A percentile compares a stretch with the other conserved stretches of the same genome.
Evolutionary conservation across 345 rosid species (phyloP).

Genomic region (Salix caprea): DNA sequence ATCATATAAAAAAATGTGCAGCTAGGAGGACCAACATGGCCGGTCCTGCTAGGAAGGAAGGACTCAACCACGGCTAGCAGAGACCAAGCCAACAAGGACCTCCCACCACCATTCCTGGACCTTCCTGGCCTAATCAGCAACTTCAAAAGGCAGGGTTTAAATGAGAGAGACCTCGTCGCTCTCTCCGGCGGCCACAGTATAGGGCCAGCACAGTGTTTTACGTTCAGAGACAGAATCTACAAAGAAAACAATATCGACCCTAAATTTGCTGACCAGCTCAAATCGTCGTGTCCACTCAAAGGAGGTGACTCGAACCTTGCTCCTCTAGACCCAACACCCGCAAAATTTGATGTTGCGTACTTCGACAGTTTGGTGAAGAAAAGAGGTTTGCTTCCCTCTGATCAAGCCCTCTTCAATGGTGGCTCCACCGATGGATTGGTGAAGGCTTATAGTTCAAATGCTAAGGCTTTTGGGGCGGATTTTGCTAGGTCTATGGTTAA

Average conservation of each 20-base stretch:
- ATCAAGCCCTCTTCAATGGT: slow-evolving; percentile 43
- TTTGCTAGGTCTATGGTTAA: slow-evolving; percentile 43
- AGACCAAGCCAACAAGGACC: slow-evolving; percentile 17
- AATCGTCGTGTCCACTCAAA: slow-evolving; percentile 21
- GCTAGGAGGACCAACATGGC: slow-evolving; percentile 54
- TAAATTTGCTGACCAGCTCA: slow-evolving; percentile 24
- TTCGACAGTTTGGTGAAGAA: slow-evolving; percentile 25
- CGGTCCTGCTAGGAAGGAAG: slow-evolving; percentile 50
- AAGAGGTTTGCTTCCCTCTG: slow-evolving; percentile 44
- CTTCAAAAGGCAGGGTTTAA: slow-evolving; percentile 43
- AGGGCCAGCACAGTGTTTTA: slow-evolving; percentile 33
- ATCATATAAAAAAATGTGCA: slow-evolving; percentile 6
- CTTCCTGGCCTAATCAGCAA: slow-evolving; percentile 28
- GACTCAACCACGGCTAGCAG: slow-evolving; percentile 46
- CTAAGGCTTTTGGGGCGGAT: slow-evolving; percentile 26
- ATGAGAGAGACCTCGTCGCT: slow-evolving; percentile 40
- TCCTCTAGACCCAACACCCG: slow-evolving; percentile 32
- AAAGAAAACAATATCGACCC: slow-evolving; percentile 34
- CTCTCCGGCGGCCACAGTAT: slow-evolving; percentile 54
- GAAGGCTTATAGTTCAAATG: slow-evolving; percentile 19
- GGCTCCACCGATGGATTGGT: slow-evolving; percentile 36
- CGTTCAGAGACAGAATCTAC: slow-evolving; percentile 31
- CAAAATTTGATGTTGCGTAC: slow-evolving; percentile 33
- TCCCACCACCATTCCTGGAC: slow-evolving; percentile 37
- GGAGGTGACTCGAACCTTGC: slow-evolving; percentile 34